These are phyloP conservation scores for Parascedosporium putredinis DNA, from an alignment of 2,329 filamentous ascomycete species.

Conservation along the genomic window DNA sequence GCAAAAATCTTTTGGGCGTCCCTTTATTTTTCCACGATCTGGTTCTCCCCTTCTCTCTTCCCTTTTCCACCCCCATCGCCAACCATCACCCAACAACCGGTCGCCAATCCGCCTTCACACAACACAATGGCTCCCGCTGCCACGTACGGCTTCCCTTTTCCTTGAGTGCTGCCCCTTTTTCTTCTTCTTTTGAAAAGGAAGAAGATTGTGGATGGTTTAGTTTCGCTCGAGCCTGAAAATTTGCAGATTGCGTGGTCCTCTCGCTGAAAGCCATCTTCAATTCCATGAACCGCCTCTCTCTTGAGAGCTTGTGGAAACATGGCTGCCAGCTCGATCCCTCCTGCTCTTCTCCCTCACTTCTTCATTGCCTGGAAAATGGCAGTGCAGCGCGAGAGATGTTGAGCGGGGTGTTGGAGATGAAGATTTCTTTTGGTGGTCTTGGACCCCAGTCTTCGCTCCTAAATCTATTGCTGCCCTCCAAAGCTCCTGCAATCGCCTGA, in stretches of 20 bases:
- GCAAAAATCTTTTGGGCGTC: constrained; percentile 6
- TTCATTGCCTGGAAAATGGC: constrained; percentile 22
- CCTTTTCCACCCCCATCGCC: constrained; percentile 8
- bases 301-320: constrained; percentile 20
- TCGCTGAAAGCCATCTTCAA: constrained; percentile 48
- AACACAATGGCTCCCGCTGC: constrained; percentile 34
- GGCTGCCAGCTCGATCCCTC: constrained; percentile 73
- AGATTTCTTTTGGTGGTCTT: constrained; percentile 25
- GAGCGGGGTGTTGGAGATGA: constrained; percentile 71
- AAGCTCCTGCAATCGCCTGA: not conserved
- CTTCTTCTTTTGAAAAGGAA: no score
- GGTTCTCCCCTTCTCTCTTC: constrained; percentile 7
- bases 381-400: constrained; percentile 48
- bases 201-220: constrained; percentile 1
- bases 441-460: constrained; percentile 50
- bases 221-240: constrained; percentile 11
- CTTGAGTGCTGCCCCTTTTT: constrained; percentile 21
- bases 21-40: constrained; percentile 7
- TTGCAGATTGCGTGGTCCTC: constrained; percentile 74
- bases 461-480: constrained; percentile 45
- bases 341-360: constrained; percentile 46
- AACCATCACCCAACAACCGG: constrained; percentile 11
- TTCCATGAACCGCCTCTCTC: constrained; percentile 17
- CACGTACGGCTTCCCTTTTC: constrained; percentile 41
- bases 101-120: constrained; percentile 22